Evolutionary conservation across 2,329 filamentous ascomycete species (phyloP).

Genomic region (Diaporthe vaccinii): DNA sequence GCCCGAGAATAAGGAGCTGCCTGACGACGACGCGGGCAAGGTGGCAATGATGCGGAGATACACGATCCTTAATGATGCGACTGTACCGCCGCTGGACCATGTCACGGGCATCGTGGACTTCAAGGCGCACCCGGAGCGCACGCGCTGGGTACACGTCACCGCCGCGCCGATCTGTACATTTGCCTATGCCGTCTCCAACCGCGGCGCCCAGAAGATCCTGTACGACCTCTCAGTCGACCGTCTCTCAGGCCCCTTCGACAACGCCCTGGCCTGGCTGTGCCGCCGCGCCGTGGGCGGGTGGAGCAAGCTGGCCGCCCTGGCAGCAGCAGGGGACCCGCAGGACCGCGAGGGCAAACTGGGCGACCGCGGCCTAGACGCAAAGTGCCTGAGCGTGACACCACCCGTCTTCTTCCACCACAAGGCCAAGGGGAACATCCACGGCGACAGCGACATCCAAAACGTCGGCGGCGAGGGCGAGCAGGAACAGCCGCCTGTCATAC

Average conservation of each 20-base stretch:
- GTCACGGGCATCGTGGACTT: conserved; percentile 47
- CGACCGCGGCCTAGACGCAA: conserved; percentile 48
- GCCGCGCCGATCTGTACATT: conserved; percentile 55
- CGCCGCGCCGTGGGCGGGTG: conserved; percentile 47
- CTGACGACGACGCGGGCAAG: conserved; percentile 27
- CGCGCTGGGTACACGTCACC: conserved; percentile 53
- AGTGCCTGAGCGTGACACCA: conserved; percentile 52
- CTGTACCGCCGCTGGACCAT: conserved; percentile 45
- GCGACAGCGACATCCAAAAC: conserved; percentile 51
- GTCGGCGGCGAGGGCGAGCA: conserved; percentile 41
- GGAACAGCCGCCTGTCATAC: conserved; percentile 34
- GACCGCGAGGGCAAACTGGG: conserved; percentile 35
- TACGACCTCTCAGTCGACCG: conserved; percentile 49
- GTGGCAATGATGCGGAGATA: conserved; percentile 39
- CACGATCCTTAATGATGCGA: conserved; percentile 45
- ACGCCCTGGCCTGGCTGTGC: conserved; percentile 50
- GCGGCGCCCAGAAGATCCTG: conserved; percentile 46
- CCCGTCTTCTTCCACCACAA: conserved; percentile 52
- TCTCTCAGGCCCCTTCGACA: conserved; percentile 49
- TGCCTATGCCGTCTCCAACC: conserved; percentile 50
- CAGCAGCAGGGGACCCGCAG: conserved; percentile 27
- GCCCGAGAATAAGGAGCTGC: conserved; percentile 31
- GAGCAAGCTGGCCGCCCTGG: conserved; percentile 34
- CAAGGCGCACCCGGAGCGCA: conserved; percentile 48
- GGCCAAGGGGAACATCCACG: conserved; percentile 45